phyloP scores from a whole-genome alignment of 192 early-diverging fungal genomes.

The Coemansia sp. region DNA sequence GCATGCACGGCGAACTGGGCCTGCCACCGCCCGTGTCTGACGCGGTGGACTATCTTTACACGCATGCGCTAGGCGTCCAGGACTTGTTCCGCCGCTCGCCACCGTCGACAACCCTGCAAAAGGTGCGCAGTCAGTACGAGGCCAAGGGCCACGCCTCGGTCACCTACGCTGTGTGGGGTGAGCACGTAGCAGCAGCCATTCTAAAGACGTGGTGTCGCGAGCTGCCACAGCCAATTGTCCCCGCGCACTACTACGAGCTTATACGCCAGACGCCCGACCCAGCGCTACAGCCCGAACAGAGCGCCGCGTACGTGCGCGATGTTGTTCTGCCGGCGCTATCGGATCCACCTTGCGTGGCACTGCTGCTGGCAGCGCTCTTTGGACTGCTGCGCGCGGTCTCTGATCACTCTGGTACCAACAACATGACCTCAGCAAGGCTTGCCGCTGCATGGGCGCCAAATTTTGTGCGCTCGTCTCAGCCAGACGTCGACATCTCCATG shows the following conservation, averaged over 20 bases:
- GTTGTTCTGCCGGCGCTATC: constrained; percentile 51
- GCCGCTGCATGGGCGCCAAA: constrained; percentile 90
- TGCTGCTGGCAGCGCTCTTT: constrained; percentile 68
- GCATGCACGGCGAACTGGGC: constrained; percentile 69
- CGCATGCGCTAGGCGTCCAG: constrained; percentile 73
- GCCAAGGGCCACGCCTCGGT: constrained; percentile 54
- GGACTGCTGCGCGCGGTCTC: constrained; percentile 73
- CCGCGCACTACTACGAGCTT: constrained; percentile 62
- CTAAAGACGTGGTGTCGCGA: constrained; percentile 87
- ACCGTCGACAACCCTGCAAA: constrained; percentile 65
- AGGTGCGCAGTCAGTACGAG: constrained; percentile 58
- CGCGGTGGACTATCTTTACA: constrained; percentile 70
- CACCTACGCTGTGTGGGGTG: constrained; percentile 66
- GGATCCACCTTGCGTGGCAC: constrained; percentile 57
- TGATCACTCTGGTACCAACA: constrained; percentile 67
- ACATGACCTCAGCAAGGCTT: constrained; percentile 84
- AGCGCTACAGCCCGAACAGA: constrained; percentile 27
- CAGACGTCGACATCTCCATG: constrained; percentile 55
- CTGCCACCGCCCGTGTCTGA: constrained; percentile 77
- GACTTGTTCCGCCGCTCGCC: constrained; percentile 91
- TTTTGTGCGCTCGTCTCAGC: constrained; percentile 65
- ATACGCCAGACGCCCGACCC: constrained; percentile 58
- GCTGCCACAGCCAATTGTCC: constrained; percentile 77
- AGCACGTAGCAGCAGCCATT: constrained; percentile 80
- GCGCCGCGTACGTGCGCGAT: constrained; percentile 39